These are phyloP conservation scores for Haplosporangium gracile DNA, from an alignment of 192 early-diverging fungal species.

Conservation along the genomic window DNA sequence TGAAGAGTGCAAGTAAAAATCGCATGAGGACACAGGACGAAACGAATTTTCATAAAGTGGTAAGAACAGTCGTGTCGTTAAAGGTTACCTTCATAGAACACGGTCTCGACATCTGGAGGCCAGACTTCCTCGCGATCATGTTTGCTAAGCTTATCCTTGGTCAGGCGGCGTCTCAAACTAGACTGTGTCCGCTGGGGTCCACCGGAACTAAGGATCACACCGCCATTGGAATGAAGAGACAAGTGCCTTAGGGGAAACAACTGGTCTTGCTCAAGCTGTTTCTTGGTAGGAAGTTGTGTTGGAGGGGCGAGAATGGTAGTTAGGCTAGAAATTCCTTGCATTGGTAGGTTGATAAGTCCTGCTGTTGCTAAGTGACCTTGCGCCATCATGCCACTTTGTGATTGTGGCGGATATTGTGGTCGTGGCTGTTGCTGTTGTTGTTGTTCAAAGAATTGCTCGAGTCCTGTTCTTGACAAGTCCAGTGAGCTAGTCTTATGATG, in stretches of 20 bases:
- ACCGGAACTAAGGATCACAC: not conserved
- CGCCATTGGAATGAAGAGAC: not conserved
- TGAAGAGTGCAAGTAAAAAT: not conserved
- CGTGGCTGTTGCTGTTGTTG: constrained; percentile 24
- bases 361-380: not conserved
- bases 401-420: constrained; percentile 15
- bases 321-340: not conserved
- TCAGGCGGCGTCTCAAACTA: constrained; percentile 29
- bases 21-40: not conserved
- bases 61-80: not conserved
- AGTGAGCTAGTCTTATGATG: constrained; percentile 38
- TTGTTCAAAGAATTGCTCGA: constrained; percentile 23
- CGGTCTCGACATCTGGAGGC: constrained; percentile 72
- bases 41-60: not conserved
- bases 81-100: constrained; percentile 70
- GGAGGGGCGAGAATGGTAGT: not conserved
- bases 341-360: not conserved
- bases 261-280: not conserved
- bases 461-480: constrained; percentile 15
- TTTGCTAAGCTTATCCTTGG: constrained; percentile 43
- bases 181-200: constrained; percentile 26
- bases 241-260: not conserved
- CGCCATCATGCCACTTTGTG: not conserved
- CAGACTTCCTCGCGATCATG: constrained; percentile 58
- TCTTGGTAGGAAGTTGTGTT: not conserved